Conservation (phyloP, 192 early-diverging fungal genomes). For the Rhizophagus sp. region DNA sequence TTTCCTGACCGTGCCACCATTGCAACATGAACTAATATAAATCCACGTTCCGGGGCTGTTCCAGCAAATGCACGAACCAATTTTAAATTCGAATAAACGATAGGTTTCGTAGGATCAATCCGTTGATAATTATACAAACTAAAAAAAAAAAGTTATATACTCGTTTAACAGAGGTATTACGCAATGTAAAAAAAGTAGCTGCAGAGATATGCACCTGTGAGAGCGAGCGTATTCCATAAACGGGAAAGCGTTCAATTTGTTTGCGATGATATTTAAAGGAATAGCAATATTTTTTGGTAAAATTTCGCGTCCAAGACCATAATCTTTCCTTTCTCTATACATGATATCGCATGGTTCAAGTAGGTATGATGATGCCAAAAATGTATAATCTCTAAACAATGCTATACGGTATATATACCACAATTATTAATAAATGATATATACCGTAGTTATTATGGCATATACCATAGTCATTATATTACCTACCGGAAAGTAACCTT, state of each 20-base stretch:
- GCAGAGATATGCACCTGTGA: slow-evolving; percentile 48
- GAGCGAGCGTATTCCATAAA: slow-evolving; percentile 77
- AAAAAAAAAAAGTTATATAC: no score
- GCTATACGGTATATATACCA: slow-evolving; percentile 36
- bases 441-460: no score
- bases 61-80: slow-evolving; percentile 80
- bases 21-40: slow-evolving; percentile 88
- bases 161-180: neutral
- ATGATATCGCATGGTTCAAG: slow-evolving; percentile 88
- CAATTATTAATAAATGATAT: no score
- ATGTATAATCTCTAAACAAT: slow-evolving; percentile 86
- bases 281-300: slow-evolving; percentile 79
- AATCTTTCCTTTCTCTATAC: slow-evolving; percentile 67
- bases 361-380: slow-evolving; percentile 84
- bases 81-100: slow-evolving; percentile 71
- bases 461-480: neutral
- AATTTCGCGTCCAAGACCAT: slow-evolving; percentile 77
- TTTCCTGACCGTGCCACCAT: slow-evolving; percentile 76
- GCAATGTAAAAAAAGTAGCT: no score
- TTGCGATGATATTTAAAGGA: slow-evolving; percentile 69
- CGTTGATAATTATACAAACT: slow-evolving; percentile 61
- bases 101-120: slow-evolving; percentile 54
- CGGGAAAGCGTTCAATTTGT: slow-evolving; percentile 72
- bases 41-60: slow-evolving; percentile 73
- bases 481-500: slow-evolving; percentile 65